These are phyloP conservation scores for Cytospora piceae DNA, from an alignment of 2,329 filamentous ascomycete genomes.

Conservation along the genomic window DNA sequence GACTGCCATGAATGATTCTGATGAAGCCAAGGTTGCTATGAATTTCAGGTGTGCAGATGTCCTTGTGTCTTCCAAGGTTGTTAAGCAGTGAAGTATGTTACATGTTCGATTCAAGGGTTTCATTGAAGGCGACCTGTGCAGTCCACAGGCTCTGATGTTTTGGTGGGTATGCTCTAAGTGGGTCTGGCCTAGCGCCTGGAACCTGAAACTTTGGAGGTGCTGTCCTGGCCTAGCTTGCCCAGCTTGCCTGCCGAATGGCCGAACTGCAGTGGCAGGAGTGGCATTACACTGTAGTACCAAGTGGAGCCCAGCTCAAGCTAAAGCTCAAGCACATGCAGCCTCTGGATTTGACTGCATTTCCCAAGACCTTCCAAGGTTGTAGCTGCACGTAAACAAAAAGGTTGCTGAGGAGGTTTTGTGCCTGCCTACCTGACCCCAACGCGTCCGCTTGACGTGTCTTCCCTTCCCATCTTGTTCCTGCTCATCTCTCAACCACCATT, in stretches of 20 bases:
- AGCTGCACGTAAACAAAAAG: conserved; percentile 28
- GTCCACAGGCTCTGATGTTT: no score
- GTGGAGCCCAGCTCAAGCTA: neutral
- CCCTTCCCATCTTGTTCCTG: conserved; percentile 9
- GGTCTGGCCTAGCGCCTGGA: conserved; percentile 4
- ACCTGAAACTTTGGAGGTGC: conserved; percentile 2
- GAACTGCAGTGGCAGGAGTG: neutral
- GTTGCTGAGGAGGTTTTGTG: conserved; percentile 20
- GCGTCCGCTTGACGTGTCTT: conserved; percentile 30
- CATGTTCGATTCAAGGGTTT: neutral
- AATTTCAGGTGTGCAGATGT: neutral
- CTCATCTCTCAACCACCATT: conserved; percentile 10
- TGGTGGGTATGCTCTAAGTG: neutral
- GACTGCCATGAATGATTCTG: neutral
- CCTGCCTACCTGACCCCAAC: conserved; percentile 17
- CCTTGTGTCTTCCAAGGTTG: neutral
- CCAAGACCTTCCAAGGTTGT: conserved; percentile 9
- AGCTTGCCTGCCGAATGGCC: conserved; percentile 10
- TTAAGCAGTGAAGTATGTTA: neutral
- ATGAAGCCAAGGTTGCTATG: neutral
- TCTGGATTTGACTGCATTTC: conserved; percentile 15
- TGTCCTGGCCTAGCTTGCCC: no score
- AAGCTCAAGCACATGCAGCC: conserved; percentile 10
- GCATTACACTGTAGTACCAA: neutral
- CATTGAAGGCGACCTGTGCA: neutral